A percentile compares a stretch with the other conserved stretches of the same genome.
These are phyloP conservation scores for Chalciporus sp. DNA, from an alignment of 1,284 basidiomycete species.

Conservation along the genomic window DNA sequence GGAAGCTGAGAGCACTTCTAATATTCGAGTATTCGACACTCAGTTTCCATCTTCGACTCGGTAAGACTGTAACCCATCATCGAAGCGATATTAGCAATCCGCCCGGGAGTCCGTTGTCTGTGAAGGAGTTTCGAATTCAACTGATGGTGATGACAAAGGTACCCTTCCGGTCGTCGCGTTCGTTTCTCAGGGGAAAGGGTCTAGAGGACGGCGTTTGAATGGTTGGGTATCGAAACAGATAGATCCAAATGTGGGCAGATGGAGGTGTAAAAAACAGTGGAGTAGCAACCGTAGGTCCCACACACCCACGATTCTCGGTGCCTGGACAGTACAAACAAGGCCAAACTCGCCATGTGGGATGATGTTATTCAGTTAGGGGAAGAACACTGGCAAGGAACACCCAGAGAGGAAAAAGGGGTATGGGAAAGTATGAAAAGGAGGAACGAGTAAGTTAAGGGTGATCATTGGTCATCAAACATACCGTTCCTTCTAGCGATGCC, in stretches of 20 bases:
- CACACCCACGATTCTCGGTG: slow-evolving; percentile 16
- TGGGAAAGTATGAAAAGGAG: neutral
- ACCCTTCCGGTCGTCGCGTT: neutral
- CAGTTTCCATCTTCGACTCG: neutral
- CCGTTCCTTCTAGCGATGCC: neutral
- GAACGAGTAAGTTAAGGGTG: neutral
- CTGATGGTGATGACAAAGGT: neutral
- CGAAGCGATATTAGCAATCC: neutral
- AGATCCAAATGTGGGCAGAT: slow-evolving; percentile 14
- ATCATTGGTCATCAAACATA: neutral
- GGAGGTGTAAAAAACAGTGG: too few relatives aligned
- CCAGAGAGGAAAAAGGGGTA: neutral
- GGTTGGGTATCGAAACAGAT: neutral
- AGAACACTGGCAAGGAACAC: slow-evolving; percentile 1
- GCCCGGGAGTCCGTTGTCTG: neutral
- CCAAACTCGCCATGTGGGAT: slow-evolving; percentile 4
- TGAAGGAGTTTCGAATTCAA: neutral
- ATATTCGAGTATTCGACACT: neutral
- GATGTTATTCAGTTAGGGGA: neutral
- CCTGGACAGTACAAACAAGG: slow-evolving; percentile 18
- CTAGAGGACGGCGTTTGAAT: neutral
- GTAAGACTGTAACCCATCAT: neutral
- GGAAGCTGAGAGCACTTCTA: neutral
- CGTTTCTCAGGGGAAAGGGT: neutral
- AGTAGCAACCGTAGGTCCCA: neutral